Conservation (phyloP, 2,329 filamentous ascomycete genomes). For the Neodidymelliopsis sp. region DNA sequence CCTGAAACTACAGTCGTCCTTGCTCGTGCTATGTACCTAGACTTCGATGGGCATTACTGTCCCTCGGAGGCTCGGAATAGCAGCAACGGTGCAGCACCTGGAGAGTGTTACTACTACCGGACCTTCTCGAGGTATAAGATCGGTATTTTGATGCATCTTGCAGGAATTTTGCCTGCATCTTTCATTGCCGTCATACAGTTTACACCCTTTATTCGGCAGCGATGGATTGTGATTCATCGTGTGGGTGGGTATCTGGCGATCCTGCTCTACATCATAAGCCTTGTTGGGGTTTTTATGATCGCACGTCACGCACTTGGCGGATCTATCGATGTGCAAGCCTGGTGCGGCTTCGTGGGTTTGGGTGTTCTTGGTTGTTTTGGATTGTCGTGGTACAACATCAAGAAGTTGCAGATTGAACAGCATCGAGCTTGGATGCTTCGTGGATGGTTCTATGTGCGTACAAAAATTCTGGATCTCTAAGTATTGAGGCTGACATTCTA, state of each 20-base stretch:
- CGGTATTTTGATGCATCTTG: constrained; percentile 56
- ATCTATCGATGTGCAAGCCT: constrained; percentile 58
- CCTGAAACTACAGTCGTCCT: constrained; percentile 50
- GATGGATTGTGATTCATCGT: constrained; percentile 62
- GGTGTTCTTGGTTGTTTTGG: constrained; percentile 54
- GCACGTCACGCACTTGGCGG: constrained; percentile 62
- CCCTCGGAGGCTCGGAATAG: constrained; percentile 7
- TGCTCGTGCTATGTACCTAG: constrained; percentile 58
- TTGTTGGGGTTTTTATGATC: constrained; percentile 63
- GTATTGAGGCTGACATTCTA: no score
- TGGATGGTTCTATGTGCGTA: constrained; percentile 37
- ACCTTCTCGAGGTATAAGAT: constrained; percentile 40
- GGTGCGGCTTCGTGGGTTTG: constrained; percentile 54
- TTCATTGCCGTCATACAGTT: constrained; percentile 54
- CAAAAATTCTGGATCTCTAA: neutral
- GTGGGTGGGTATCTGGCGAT: constrained; percentile 66
- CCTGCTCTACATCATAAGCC: constrained; percentile 56
- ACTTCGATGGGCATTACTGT: constrained; percentile 50
- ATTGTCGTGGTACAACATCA: constrained; percentile 65
- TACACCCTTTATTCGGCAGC: constrained; percentile 55
- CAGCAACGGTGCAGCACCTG: constrained; percentile 42
- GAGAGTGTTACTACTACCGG: constrained; percentile 55
- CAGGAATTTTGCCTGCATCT: constrained; percentile 48
- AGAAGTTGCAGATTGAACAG: constrained; percentile 61
- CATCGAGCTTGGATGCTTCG: constrained; percentile 42